Evolutionary conservation across 2,329 filamentous ascomycete genomes (phyloP), one percentile per base, ranked within the genome.

Genomic region (Aureobasidium zeae): DNA sequence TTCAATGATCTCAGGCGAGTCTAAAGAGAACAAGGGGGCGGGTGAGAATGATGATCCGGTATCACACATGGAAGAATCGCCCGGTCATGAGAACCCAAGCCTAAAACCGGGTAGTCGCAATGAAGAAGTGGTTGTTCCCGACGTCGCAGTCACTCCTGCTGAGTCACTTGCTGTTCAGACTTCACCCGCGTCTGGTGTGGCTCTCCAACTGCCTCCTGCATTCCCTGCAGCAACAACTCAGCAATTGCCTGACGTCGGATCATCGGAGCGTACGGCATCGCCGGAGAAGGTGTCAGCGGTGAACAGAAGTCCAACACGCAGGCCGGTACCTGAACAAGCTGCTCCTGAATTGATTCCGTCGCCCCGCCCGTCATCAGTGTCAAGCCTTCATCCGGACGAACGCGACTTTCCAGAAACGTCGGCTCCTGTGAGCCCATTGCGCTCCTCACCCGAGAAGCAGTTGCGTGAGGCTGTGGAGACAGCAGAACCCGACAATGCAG

Each of bases 1-100:
- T 1, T 46, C 47, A n/a, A 45, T 45, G 43, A 28, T 7, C 7
- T 42, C 33, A 12, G 31, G 33, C 12, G 37, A 38, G 11, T 38
- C 35, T 11, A 43, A 28, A 12, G 38, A 36, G 16, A 44, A 42
- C 20, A 32, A 24, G 19, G 13, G 7, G 5, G 20, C 10, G 5
- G 10, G 20, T 9, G 28, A 31, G 20, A 41, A 32, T 19, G 37
- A 25, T 7, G 20, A 24, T 10, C 37, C 28, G 8, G 25, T 17
- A n/a, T 21, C 25, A 19, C 11, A n/a, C 11, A 4, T 38, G 37
- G 28, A 41, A 25, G 28, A 11, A 19, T 9, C 28, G 28, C 9
- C 19, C 2, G 6, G 7, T 4, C 10, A 4, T 5, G 20, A 19
- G 16, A 16, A 29, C 9, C 9, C 17, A 6, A 31, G 15, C 37